Percentiles rank a stretch among this genome's conserved stretches.
Evolutionary conservation across 1,139 yeast genomes (phyloP).

Genomic region (Zygoascus sp.): DNA sequence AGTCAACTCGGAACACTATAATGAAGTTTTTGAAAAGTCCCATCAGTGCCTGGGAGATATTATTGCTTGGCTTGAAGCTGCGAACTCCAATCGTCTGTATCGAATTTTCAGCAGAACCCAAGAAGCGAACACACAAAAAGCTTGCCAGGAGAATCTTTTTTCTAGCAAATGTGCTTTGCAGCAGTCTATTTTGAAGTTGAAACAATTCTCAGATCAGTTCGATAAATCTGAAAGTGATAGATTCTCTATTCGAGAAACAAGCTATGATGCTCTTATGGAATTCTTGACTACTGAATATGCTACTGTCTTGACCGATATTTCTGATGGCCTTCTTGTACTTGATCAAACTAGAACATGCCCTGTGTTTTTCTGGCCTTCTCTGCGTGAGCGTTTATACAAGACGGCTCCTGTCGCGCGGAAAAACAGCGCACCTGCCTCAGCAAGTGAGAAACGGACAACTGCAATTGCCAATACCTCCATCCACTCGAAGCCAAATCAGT

Average conservation of each 20-base stretch:
- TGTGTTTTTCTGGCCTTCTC: neutral
- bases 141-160: neutral
- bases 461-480: neutral
- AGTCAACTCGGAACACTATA: neutral
- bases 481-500: neutral
- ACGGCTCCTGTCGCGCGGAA: neutral
- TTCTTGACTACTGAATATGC: neutral
- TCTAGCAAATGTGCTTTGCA: neutral
- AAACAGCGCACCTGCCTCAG: neutral
- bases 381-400: neutral
- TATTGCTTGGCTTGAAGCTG: neutral
- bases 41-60: neutral
- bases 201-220: neutral
- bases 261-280: slow-evolving; percentile 1
- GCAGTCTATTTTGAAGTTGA: neutral
- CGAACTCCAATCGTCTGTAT: neutral
- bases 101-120: neutral
- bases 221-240: neutral
- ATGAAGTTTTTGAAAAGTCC: neutral
- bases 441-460: neutral
- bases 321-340: neutral
- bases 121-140: neutral
- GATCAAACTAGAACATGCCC: neutral
- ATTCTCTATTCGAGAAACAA: neutral
- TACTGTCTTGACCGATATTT: neutral